Conservation (phyloP, 352 stramenopile species). For the Phytopythium chamaehyphon region DNA sequence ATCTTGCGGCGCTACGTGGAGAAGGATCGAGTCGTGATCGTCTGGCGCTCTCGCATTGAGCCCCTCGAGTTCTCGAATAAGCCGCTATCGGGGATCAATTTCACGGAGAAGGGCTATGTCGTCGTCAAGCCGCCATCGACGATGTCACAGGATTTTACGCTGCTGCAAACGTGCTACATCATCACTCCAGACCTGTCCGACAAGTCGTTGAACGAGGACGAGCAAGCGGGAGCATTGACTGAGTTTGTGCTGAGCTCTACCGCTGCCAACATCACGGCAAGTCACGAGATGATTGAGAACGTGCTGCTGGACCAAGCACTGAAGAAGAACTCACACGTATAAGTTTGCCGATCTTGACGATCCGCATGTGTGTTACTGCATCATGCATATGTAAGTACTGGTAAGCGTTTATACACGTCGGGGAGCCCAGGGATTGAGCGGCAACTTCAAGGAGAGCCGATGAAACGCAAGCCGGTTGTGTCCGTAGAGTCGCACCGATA, state of each 20-base stretch:
- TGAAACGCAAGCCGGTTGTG: too few relatives aligned
- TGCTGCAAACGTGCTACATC: slow-evolving; percentile 46
- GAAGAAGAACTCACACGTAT: neutral
- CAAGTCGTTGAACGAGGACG: slow-evolving; percentile 17
- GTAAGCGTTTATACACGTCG: neutral
- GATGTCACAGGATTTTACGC: slow-evolving; percentile 20
- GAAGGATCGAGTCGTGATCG: slow-evolving; percentile 49
- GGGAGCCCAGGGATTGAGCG: neutral
- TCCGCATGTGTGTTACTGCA: too few relatives aligned
- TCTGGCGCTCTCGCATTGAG: slow-evolving; percentile 51
- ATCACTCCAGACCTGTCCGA: slow-evolving; percentile 38
- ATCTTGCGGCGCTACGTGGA: slow-evolving; percentile 61
- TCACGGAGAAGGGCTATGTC: slow-evolving; percentile 51
- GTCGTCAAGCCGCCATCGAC: slow-evolving; percentile 42
- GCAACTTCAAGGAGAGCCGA: too few relatives aligned
- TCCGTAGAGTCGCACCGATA: too few relatives aligned
- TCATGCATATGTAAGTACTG: neutral
- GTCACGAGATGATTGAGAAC: slow-evolving; percentile 52
- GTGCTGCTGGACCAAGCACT: slow-evolving; percentile 24
- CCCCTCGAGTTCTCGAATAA: slow-evolving; percentile 42
- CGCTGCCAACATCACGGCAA: slow-evolving; percentile 26
- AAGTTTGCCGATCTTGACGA: neutral
- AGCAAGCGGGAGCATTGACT: slow-evolving; percentile 26
- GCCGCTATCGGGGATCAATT: slow-evolving; percentile 26
- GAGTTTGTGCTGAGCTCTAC: slow-evolving; percentile 38